Base-by-base conservation (phyloP, 352 stramenopile genomes). In the Phytophthora citricola region DNA sequence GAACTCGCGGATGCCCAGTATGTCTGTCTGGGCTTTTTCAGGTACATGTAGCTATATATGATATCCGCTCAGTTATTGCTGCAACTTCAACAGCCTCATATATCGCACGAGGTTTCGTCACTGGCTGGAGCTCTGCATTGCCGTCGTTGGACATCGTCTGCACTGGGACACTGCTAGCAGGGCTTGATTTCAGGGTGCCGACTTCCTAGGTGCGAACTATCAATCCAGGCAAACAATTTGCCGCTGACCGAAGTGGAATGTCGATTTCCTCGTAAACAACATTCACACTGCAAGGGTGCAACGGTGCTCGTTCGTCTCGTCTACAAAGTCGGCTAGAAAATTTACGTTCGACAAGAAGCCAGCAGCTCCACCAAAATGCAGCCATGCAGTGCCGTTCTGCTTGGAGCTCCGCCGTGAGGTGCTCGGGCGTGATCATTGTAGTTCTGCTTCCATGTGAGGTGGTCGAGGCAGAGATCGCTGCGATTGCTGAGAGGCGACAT, bases 281-380 rank as follows among this genome's bases (percentile, higher is more conserved):
- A 48, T 39, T 58, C 50, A 48, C 26, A 22, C 31, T 32, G 29
- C 29, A 32, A 34, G 31, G 1, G 31, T 56, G 14, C 32, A 56
- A 56, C 49, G 14, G 17, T 55, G 48, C 31, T 52, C 53, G 5
- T 8, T 62, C 43, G 55, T 17, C 55, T 54, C 55, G 55, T 63
- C 55, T 63, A 29, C 34, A 39, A 53, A 54, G 54, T 63, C 55
- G 55, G 22, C 44, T 59, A 59, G 52, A 59, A 49, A 58, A 58
- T 49, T 58, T n/a, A 58, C 17, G 51, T 27, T 58, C 26, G 50
- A 58, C 36, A 39, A 58, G 50, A 56, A 56, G 48, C 5, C 34
- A 46, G 31, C n/a, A 20, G 38, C 26, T 49, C 39, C 52, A 50
- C 39, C 52, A 49, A 59, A 59, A 59, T 59, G 52, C 52, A 59